Evolutionary conservation across 2,329 filamentous ascomycete genomes (phyloP).

Genomic region (Cephalotrichum gorgonifer): DNA sequence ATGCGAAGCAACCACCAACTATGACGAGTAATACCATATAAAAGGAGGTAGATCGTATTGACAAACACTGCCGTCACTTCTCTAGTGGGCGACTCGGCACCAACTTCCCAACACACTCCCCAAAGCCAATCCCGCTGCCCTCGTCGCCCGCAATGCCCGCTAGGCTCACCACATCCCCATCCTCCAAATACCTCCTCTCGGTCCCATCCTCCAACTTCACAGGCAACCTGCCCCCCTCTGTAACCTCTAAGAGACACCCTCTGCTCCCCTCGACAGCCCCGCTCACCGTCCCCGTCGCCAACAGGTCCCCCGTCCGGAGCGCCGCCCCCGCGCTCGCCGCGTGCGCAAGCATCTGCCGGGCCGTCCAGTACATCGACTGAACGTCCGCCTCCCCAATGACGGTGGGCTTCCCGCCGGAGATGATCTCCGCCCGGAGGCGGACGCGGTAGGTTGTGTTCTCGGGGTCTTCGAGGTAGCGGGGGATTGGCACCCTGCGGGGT

Average conservation of each 20-base stretch:
- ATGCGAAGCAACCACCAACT: too few relatives aligned
- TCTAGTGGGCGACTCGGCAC: slow-evolving; percentile 20
- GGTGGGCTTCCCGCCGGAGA: slow-evolving; percentile 20
- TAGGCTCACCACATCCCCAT: slow-evolving; percentile 32
- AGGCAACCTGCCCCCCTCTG: slow-evolving; percentile 21
- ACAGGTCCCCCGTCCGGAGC: slow-evolving; percentile 53
- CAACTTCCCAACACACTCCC: slow-evolving; percentile 27
- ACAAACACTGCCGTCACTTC: not conserved
- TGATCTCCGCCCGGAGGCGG: slow-evolving; percentile 16
- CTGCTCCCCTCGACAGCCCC: slow-evolving; percentile 20
- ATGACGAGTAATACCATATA: too few relatives aligned
- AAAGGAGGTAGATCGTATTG: not conserved
- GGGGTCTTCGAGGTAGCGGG: slow-evolving; percentile 25
- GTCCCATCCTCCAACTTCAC: slow-evolving; percentile 17
- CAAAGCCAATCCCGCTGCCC: slow-evolving; percentile 29
- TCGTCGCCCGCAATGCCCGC: slow-evolving; percentile 24
- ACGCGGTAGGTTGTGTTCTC: slow-evolving; percentile 24
- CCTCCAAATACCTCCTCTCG: slow-evolving; percentile 19
- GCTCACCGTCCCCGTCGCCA: slow-evolving; percentile 30
- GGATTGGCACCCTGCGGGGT: slow-evolving; percentile 50
- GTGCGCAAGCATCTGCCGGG: slow-evolving; percentile 63
- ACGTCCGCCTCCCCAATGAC: slow-evolving; percentile 18
- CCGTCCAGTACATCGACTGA: slow-evolving; percentile 20
- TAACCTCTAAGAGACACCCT: slow-evolving; percentile 30
- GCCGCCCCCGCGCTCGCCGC: slow-evolving; percentile 63